These are phyloP conservation scores for Globisporangium spiculum DNA, from an alignment of 352 stramenopile genomes.

Conservation along the genomic window DNA sequence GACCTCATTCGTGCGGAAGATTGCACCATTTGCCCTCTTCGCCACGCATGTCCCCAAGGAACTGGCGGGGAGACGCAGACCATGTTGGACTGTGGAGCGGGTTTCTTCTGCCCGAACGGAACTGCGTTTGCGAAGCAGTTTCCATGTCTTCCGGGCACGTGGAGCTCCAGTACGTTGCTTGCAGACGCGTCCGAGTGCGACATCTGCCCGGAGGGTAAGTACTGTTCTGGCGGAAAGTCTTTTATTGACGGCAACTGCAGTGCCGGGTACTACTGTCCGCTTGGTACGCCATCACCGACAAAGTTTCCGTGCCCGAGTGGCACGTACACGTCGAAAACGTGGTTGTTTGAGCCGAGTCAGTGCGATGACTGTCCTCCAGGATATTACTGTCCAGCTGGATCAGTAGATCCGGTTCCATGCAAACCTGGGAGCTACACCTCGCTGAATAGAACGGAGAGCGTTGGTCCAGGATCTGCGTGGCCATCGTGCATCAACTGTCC, in stretches of 20 bases:
- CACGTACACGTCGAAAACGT: constrained; percentile 75
- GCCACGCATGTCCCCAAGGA: constrained; percentile 66
- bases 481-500: constrained; percentile 74
- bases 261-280: constrained; percentile 88
- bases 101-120: constrained; percentile 83
- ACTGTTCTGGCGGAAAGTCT: constrained; percentile 80
- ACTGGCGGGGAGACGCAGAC: constrained; percentile 67
- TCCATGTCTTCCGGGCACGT: constrained; percentile 84
- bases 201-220: constrained; percentile 80
- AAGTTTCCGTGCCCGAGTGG: constrained; percentile 83
- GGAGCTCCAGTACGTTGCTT: constrained; percentile 74
- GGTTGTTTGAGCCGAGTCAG: constrained; percentile 68
- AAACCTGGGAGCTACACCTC: constrained; percentile 75
- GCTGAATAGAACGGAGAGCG: constrained; percentile 65
- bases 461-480: constrained; percentile 53
- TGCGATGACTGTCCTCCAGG: constrained; percentile 78
- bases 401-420: constrained; percentile 56
- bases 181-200: constrained; percentile 66
- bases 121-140: constrained; percentile 68
- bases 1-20: constrained; percentile 68
- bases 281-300: constrained; percentile 59
- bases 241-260: constrained; percentile 70
- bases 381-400: constrained; percentile 70
- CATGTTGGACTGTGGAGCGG: constrained; percentile 66
- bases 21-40: constrained; percentile 75